Conservation (phyloP, 208 protist genomes). For the Angomonas ambiguus region DNA sequence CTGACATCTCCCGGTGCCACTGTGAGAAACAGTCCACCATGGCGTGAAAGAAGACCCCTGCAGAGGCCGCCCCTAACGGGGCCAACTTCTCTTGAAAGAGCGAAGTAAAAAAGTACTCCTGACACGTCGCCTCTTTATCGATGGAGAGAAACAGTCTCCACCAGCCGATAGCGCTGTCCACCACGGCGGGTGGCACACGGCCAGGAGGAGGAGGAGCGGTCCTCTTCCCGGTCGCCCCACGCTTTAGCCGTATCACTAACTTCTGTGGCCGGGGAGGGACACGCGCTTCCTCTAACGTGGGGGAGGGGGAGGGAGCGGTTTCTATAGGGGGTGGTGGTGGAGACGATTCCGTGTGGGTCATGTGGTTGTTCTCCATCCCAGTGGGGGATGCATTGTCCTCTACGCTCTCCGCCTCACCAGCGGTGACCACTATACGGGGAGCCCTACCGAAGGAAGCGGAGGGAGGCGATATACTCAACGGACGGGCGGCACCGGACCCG, state of each 20-base stretch:
- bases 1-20: constrained; percentile 19
- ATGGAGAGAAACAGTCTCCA: constrained; percentile 5
- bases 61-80: constrained; percentile 14
- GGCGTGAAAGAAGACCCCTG: constrained; percentile 22
- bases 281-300: too few relatives aligned
- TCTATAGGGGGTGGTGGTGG: too few relatives aligned
- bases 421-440: too few relatives aligned
- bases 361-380: too few relatives aligned
- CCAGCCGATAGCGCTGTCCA: not conserved
- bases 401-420: too few relatives aligned
- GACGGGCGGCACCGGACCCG: too few relatives aligned
- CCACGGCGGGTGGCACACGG: not conserved
- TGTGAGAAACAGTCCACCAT: constrained; percentile 21
- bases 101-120: not conserved
- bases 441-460: too few relatives aligned
- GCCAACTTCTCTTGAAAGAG: constrained; percentile 22
- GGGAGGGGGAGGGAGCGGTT: too few relatives aligned
- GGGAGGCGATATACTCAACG: too few relatives aligned
- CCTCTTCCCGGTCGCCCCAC: not conserved
- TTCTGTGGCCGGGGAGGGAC: too few relatives aligned
- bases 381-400: too few relatives aligned
- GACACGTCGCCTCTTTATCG: constrained; percentile 13
- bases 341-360: too few relatives aligned
- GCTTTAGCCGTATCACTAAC: not conserved
- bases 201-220: not conserved